Percentiles rank a stretch among this genome's conserved stretches.
These are phyloP conservation scores for Amniculicola lignicola DNA, from an alignment of 495 filamentous ascomycete genomes.

Conservation along the genomic window DNA sequence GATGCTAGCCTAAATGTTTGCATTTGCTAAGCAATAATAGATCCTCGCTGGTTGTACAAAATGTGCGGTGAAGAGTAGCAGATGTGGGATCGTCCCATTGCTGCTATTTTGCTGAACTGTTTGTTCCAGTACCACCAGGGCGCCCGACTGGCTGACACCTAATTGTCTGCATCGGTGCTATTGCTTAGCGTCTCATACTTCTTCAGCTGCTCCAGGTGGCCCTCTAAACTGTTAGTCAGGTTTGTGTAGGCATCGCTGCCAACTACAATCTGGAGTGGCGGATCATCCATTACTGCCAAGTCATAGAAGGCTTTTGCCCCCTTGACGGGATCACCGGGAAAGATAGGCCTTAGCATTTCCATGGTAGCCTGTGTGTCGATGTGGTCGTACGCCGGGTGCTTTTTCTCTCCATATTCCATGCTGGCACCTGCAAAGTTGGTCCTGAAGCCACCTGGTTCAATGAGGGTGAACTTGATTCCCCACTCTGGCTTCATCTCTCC, in stretches of 20 bases:
- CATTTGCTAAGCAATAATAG: no score
- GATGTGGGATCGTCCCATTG: no score
- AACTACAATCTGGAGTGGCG: constrained; percentile 46
- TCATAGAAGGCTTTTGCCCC: constrained; percentile 49
- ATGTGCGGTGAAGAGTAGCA: background rate
- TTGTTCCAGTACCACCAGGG: no score
- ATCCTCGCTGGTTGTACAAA: background rate
- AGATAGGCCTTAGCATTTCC: constrained; percentile 41
- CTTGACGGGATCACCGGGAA: constrained; percentile 48
- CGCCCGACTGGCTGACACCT: constrained; percentile 21
- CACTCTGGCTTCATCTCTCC: constrained; percentile 43
- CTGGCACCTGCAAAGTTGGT: constrained; percentile 40
- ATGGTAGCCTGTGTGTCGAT: constrained; percentile 44
- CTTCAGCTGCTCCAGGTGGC: constrained; percentile 42
- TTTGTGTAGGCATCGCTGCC: constrained; percentile 46
- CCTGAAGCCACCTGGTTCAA: constrained; percentile 43
- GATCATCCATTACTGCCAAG: constrained; percentile 47
- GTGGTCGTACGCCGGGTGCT: constrained; percentile 47
- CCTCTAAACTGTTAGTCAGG: constrained; percentile 46
- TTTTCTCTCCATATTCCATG: constrained; percentile 42
- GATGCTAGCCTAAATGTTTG: no score
- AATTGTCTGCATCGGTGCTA: constrained; percentile 49
- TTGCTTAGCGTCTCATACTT: constrained; percentile 48
- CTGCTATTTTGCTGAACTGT: no score
- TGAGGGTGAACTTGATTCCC: constrained; percentile 39